A percentile compares a stretch with the other conserved stretches of the same genome.
phyloP scores from a whole-genome alignment of 1,284 basidiomycete species.

The Boletus calvinii region DNA sequence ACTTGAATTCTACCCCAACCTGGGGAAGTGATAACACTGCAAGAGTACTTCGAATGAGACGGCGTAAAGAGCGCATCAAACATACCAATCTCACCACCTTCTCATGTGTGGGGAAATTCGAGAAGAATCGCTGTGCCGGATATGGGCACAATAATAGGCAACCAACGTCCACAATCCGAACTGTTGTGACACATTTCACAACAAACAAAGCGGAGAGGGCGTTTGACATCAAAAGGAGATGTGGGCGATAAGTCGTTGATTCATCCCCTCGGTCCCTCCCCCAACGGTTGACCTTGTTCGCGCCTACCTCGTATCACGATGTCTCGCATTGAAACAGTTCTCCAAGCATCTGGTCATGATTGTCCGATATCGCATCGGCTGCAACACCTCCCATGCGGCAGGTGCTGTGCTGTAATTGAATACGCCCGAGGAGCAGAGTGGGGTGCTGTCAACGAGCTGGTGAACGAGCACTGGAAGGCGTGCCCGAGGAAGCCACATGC shows the following conservation, averaged over 20 bases:
- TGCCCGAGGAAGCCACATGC: slow-evolving; percentile 27
- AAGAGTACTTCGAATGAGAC: slow-evolving; percentile 26
- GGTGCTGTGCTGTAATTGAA: slow-evolving; percentile 25
- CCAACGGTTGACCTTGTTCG: slow-evolving; percentile 15
- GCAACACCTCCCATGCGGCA: slow-evolving; percentile 27
- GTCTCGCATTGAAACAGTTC: slow-evolving; percentile 16
- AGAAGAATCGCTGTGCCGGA: slow-evolving; percentile 21
- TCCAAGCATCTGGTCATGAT: slow-evolving; percentile 13
- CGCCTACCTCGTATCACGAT: slow-evolving; percentile 14
- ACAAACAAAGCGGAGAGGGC: slow-evolving; percentile 32
- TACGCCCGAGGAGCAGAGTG: slow-evolving; percentile 29
- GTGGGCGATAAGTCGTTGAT: slow-evolving; percentile 5
- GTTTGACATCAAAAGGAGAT: slow-evolving; percentile 28
- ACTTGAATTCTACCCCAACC: slow-evolving; percentile 13
- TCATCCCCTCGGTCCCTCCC: slow-evolving; percentile 5
- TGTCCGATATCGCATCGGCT: slow-evolving; percentile 8
- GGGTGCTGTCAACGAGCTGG: slow-evolving; percentile 29
- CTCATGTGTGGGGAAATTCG: slow-evolving; percentile 19
- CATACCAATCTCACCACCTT: slow-evolving; percentile 25
- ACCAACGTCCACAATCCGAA: slow-evolving; percentile 21
- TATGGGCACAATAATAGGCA: slow-evolving; percentile 25
- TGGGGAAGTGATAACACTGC: slow-evolving; percentile 16
- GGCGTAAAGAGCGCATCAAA: slow-evolving; percentile 23
- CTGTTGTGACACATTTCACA: slow-evolving; percentile 31
- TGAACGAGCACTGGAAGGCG: slow-evolving; percentile 29